Conservation (phyloP, 228 moss, liverwort and hornwort species). For the Sphagnum fallax region DNA sequence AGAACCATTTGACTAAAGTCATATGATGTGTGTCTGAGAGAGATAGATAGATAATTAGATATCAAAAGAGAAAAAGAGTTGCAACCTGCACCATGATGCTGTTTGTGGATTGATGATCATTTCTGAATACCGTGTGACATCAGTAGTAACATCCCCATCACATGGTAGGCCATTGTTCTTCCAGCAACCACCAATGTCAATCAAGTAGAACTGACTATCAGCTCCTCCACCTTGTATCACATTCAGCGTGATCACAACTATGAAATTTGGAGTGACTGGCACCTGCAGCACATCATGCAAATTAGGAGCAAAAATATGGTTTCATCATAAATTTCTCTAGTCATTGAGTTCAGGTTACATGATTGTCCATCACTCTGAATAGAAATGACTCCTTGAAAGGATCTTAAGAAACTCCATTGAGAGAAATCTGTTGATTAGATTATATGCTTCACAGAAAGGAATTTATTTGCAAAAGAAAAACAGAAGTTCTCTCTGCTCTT, state of each 20-base stretch:
- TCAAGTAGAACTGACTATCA: slow-evolving; percentile 78
- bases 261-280: slow-evolving; percentile 74
- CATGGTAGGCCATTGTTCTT: slow-evolving; percentile 69
- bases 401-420: too few relatives aligned
- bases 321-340: too few relatives aligned
- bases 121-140: slow-evolving; percentile 85
- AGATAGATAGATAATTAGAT: neutral
- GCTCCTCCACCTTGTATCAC: slow-evolving; percentile 76
- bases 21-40: neutral
- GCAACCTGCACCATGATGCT: slow-evolving; percentile 43
- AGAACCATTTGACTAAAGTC: too few relatives aligned
- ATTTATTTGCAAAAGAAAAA: too few relatives aligned
- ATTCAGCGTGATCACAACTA: slow-evolving; percentile 63
- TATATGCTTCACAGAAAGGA: too few relatives aligned
- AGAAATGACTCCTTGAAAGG: too few relatives aligned
- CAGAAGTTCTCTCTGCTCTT: too few relatives aligned
- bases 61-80: neutral
- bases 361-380: too few relatives aligned
- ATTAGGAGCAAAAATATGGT: too few relatives aligned
- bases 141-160: slow-evolving; percentile 61
- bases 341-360: too few relatives aligned
- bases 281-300: slow-evolving; percentile 27
- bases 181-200: slow-evolving; percentile 94
- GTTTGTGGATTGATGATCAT: slow-evolving; percentile 93
- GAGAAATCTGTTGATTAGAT: too few relatives aligned